Evolutionary conservation across 202 grass and related monocot genomes (phyloP), one percentile per base, ranked within the genome.

Genomic region (Bolboschoenoplectus hybrid): DNA sequence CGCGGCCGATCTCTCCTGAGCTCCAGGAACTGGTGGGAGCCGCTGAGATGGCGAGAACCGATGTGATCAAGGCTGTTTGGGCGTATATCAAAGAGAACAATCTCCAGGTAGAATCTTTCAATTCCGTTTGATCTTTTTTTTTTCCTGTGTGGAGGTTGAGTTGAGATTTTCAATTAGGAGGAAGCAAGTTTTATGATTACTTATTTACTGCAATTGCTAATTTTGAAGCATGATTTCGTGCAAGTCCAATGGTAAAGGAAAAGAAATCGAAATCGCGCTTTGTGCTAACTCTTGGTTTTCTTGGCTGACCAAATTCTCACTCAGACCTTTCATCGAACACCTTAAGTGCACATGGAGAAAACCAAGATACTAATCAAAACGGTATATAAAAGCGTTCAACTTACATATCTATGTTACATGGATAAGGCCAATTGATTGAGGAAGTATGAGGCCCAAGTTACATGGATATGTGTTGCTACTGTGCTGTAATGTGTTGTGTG

Each of bases 81-180:
- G 92, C 89, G 52, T 90, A 94, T 76, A 89, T 91, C 89, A 94
- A 94, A 86, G 89, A 82, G 4, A 94, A 89, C 82, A 91, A 91
- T 38, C 87, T 91, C 4, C 89, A 93, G 92, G 92, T 93, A 62
- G 9, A 3, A 13, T 56, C 4, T 14, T 53, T 51, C 5, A 11
- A 13, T 2, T 8, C 39, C 7, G 16, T 52, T 75, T 14, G 20
- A 13, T 41, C 3, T 41, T 39, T 12, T 2, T 68, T 39, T 68
- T 68, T 0, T 68, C 0, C 26, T 6, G 63, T 26, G 26, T 26
- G 26, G 26, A 66, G 63, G 32, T n/a, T 20, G 58, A n/a, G 58
- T 66, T 65, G 11, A 3, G 62, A 26, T 9, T 66, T 38, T 38
- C 11, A 66, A 4, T 66, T 66, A 19, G 58, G 58, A 62, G 26